Conservation (phyloP, 208 protist species). For the Trypanosomatidae sp. region DNA sequence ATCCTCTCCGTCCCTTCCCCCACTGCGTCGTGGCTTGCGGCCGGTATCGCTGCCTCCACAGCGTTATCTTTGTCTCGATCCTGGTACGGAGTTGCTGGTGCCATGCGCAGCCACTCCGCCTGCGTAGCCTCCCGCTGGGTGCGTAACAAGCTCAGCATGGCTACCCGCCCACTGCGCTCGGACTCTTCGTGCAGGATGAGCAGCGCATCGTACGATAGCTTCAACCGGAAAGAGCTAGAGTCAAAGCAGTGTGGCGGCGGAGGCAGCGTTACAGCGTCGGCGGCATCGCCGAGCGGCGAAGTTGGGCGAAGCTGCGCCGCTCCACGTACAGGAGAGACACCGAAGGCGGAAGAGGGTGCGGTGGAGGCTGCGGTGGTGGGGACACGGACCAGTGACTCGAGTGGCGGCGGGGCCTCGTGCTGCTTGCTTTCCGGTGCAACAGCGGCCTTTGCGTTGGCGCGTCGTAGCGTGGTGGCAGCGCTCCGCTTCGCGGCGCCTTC, state of each 20-base stretch:
- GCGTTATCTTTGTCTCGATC: neutral
- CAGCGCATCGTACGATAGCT: constrained; percentile 59
- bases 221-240: constrained; percentile 56
- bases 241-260: constrained; percentile 52
- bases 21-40: neutral
- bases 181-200: constrained; percentile 37
- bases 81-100: neutral
- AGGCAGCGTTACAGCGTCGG: constrained; percentile 7
- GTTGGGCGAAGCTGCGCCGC: neutral
- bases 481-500: neutral
- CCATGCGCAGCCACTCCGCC: constrained; percentile 11
- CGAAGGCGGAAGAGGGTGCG: neutral
- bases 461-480: neutral
- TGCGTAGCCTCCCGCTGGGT: constrained; percentile 15
- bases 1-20: neutral
- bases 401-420: neutral
- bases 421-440: neutral
- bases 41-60: neutral
- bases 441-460: too few species aligned
- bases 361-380: neutral
- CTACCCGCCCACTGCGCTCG: constrained; percentile 18
- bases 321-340: neutral
- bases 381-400: neutral
- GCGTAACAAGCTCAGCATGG: constrained; percentile 18
- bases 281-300: neutral